Percentiles rank a stretch among this genome's conserved stretches.
These are phyloP conservation scores for Lagenaria siceraria DNA, from an alignment of 306 rosid species.

Conservation along the genomic window DNA sequence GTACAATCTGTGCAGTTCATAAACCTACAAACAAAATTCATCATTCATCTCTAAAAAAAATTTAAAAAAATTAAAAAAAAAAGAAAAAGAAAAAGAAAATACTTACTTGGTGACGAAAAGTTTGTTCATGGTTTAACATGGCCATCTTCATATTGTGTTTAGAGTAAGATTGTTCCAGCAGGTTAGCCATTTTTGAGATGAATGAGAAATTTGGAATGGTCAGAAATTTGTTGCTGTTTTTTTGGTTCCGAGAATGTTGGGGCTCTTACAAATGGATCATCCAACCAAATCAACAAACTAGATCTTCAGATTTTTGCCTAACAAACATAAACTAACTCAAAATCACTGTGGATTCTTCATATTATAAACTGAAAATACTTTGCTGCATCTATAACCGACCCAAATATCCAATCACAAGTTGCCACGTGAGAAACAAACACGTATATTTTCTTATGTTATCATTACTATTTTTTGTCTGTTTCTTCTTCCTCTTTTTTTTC, in stretches of 20 bases:
- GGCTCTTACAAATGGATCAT: background rate
- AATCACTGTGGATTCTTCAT: background rate
- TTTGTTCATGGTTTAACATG: slow-evolving; percentile 71
- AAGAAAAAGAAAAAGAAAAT: background rate
- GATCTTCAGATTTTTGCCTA: background rate
- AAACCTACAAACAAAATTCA: slow-evolving; percentile 28
- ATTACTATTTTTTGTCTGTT: too few species aligned
- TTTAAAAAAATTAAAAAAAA: background rate
- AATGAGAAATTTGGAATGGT: background rate
- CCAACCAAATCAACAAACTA: background rate
- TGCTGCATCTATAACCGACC: too few species aligned
- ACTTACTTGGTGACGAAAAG: slow-evolving; percentile 67
- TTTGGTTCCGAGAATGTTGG: background rate
- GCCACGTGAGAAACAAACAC: too few species aligned
- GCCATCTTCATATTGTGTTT: slow-evolving; percentile 64
- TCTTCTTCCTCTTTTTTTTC: too few species aligned
- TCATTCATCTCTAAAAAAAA: background rate
- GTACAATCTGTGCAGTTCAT: slow-evolving; percentile 81
- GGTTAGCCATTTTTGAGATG: slow-evolving; percentile 39
- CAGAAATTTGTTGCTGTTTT: background rate
- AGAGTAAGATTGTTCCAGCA: slow-evolving; percentile 33
- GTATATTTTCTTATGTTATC: too few species aligned
- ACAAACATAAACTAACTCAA: background rate
- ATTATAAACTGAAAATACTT: too few species aligned
- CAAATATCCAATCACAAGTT: too few species aligned